Conservation (phyloP, 2,329 filamentous ascomycete genomes). For the Diaporthe sp. region DNA sequence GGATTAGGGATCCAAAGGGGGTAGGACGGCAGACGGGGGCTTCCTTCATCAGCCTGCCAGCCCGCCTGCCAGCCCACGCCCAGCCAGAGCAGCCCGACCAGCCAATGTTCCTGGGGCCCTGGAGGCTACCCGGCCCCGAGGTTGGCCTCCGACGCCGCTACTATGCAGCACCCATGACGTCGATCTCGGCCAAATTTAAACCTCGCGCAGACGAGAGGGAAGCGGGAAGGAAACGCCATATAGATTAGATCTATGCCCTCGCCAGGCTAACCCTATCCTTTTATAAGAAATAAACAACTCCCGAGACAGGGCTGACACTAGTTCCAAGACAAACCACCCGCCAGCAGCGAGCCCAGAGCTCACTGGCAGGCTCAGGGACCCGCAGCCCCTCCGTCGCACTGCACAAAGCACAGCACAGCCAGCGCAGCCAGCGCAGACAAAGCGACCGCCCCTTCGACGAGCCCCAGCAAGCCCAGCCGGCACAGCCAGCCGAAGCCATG, state of each 20-base stretch:
- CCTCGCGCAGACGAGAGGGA: neutral
- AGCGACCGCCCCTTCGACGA: constrained; percentile 7
- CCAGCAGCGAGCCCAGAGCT: constrained; percentile 7
- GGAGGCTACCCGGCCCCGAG: constrained; percentile 10
- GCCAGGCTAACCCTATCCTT: neutral
- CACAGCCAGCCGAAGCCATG: constrained; percentile 30
- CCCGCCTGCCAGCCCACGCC: no score
- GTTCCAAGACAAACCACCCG: constrained; percentile 4
- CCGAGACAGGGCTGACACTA: constrained; percentile 33
- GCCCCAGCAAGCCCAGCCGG: constrained; percentile 7
- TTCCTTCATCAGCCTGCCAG: neutral
- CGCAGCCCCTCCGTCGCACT: constrained; percentile 23
- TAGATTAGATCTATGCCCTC: neutral
- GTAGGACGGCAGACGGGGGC: neutral
- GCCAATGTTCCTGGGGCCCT: neutral
- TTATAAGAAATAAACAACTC: neutral
- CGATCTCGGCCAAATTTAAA: constrained; percentile 28
- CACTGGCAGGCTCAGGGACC: constrained; percentile 18
- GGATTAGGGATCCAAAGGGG: constrained; percentile 10
- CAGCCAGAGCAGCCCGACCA: neutral
- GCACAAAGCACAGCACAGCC: constrained; percentile 17
- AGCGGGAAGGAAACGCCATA: neutral
- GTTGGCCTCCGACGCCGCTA: constrained; percentile 26
- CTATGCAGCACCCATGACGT: constrained; percentile 30
- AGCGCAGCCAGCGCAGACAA: constrained; percentile 5